Percentiles rank a stretch among this genome's conserved stretches.
These are phyloP conservation scores for Phellopilus nigrolimitatus DNA, from an alignment of 1,284 basidiomycete genomes.

Conservation along the genomic window DNA sequence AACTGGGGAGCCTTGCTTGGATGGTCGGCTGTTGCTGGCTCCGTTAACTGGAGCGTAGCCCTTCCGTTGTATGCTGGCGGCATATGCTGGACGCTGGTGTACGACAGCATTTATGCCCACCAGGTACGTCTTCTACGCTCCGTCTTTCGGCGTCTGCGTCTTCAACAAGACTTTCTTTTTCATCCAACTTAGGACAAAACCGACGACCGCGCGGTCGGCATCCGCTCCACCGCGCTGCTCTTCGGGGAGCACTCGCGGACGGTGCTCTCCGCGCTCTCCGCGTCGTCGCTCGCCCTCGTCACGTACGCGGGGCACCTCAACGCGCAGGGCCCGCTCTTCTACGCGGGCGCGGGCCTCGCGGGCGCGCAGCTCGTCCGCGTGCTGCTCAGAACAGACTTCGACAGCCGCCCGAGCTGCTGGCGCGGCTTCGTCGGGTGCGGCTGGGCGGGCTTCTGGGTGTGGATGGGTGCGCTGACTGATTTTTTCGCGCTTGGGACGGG, in stretches of 20 bases:
- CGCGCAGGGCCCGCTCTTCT: conserved; percentile 75
- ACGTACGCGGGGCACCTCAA: conserved; percentile 78
- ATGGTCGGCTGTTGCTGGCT: conserved; percentile 89
- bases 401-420: conserved; percentile 86
- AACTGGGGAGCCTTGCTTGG: conserved; percentile 98
- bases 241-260: conserved; percentile 78
- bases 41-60: conserved; percentile 79
- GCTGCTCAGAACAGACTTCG: conserved; percentile 74
- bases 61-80: conserved; percentile 89
- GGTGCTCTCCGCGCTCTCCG: conserved; percentile 74
- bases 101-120: conserved; percentile 98
- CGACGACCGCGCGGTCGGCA: conserved; percentile 86
- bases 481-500: conserved; percentile 31
- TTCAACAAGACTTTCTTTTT: neutral
- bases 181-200: conserved; percentile 69
- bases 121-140: conserved; percentile 52
- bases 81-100: conserved; percentile 91
- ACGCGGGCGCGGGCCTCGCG: conserved; percentile 70
- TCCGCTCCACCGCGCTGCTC: conserved; percentile 91
- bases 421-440: conserved; percentile 86
- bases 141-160: neutral
- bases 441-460: conserved; percentile 86
- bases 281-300: conserved; percentile 71
- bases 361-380: conserved; percentile 80
- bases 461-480: conserved; percentile 79